Evolutionary conservation across 1,284 basidiomycete genomes (phyloP), one percentile per base, ranked within the genome.

Genomic region (Ceratobasidium sp.): DNA sequence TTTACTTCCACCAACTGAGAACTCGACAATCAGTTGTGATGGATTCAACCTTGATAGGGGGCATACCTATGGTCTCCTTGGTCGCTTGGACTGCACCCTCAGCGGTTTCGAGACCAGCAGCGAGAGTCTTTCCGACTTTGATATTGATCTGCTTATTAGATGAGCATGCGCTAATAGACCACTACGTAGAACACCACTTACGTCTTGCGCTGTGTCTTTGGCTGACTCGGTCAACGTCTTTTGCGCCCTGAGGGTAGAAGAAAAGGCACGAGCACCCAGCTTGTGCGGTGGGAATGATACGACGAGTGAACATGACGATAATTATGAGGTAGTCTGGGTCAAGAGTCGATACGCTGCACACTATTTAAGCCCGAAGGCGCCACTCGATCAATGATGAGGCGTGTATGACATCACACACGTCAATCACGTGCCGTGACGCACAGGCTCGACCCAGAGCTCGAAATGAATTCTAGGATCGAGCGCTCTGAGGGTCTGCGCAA

Each of bases 101-200:
- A 40, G 52, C 55, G 22, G 35, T 60, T 4, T 70, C 69, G 31
- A 70, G 38, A 25, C 65, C 69, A 35, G 64, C 38, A 13, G 69
- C 69, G n/a, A 70, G 29, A 20, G 49, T 53, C 69, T 68, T 70
- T 43, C 69, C 69, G 22, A 69, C 69, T 17, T 68, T 70, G 13
- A 50, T 25, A 34, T 70, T 70, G 6, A 70, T 32, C 69, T 70
- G 35, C 12, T n/a, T 5, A 54, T n/a, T 29, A 17, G 20, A 3
- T 13, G 17, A 17, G 32, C 40, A n/a, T 32, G 34, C 22, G 20
- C 34, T 15, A 25, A 13, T 12, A 31, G 20, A 15, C 15, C 20
- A 40, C 3, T 27, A 7, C 5, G 27, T 22, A 25, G 15, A 35
- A 56, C 13, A 54, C 15, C 10, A 49, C 69, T 27, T 22, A 70